Evolutionary conservation across 352 stramenopile species (phyloP).

Genomic region (Phytopythium aichiense): DNA sequence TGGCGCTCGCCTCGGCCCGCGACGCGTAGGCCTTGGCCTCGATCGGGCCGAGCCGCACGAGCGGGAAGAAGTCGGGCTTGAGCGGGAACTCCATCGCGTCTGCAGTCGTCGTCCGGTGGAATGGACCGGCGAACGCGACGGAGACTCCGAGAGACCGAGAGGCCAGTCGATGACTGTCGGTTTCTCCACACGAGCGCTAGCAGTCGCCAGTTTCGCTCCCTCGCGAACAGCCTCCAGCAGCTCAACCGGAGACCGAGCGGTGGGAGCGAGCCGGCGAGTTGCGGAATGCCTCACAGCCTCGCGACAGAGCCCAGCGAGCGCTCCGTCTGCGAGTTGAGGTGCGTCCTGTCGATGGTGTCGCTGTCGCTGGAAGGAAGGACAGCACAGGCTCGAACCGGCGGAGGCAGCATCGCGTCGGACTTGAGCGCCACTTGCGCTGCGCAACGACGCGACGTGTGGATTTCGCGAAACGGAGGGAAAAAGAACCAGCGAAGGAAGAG

Average conservation of each 20-base stretch:
- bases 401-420: background rate
- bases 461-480: conserved; percentile 1
- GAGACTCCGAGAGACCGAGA: background rate
- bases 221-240: background rate
- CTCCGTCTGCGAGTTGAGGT: conserved; percentile 1
- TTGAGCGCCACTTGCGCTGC: background rate
- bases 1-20: conserved; percentile 36
- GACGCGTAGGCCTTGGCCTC: conserved; percentile 43
- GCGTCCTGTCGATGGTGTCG: background rate
- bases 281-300: background rate
- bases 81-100: conserved; percentile 62
- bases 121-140: background rate
- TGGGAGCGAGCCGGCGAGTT: background rate
- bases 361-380: background rate
- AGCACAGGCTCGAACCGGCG: background rate
- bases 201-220: background rate
- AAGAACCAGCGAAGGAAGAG: background rate
- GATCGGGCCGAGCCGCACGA: conserved; percentile 39
- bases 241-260: background rate
- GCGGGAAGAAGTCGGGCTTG: conserved; percentile 67
- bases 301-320: background rate
- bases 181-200: background rate
- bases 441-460: conserved; percentile 3
- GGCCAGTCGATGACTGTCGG: background rate
- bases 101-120: background rate